phyloP scores from a whole-genome alignment of 352 stramenopile genomes.

The Pythium apleroticum region DNA sequence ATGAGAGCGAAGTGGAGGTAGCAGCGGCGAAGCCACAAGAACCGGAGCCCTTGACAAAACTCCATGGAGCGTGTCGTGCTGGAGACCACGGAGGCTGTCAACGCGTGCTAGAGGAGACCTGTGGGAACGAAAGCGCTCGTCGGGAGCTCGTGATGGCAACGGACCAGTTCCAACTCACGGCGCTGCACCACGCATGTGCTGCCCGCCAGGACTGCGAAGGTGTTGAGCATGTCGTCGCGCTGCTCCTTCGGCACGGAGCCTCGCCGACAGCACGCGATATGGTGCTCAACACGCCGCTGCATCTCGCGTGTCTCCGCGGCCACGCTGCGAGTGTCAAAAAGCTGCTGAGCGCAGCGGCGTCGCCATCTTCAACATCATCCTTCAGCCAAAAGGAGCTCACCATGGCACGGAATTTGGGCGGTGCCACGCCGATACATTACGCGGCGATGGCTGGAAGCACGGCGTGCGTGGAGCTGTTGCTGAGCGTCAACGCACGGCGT shows the following conservation, averaged over 20 bases:
- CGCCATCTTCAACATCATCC: not conserved
- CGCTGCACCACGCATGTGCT: conserved; percentile 56
- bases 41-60: not conserved
- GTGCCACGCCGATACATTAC: conserved; percentile 54
- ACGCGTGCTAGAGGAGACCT: conserved; percentile 33
- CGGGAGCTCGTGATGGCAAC: conserved; percentile 16
- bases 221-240: conserved; percentile 42
- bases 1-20: not conserved
- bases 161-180: conserved; percentile 36
- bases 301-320: conserved; percentile 51
- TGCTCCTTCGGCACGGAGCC: conserved; percentile 47
- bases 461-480: conserved; percentile 54
- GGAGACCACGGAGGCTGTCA: conserved; percentile 48
- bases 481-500: conserved; percentile 52
- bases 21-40: not conserved
- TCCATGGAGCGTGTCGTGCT: conserved; percentile 39
- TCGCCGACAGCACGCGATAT: conserved; percentile 36
- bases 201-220: conserved; percentile 20
- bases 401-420: conserved; percentile 38
- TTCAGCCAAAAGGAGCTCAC: conserved; percentile 21
- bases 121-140: conserved; percentile 18
- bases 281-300: conserved; percentile 51
- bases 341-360: conserved; percentile 15
- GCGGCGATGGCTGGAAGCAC: conserved; percentile 46
- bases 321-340: conserved; percentile 28